Conservation (phyloP, 1,139 yeast species). For the Sugiyamaella sp. region DNA sequence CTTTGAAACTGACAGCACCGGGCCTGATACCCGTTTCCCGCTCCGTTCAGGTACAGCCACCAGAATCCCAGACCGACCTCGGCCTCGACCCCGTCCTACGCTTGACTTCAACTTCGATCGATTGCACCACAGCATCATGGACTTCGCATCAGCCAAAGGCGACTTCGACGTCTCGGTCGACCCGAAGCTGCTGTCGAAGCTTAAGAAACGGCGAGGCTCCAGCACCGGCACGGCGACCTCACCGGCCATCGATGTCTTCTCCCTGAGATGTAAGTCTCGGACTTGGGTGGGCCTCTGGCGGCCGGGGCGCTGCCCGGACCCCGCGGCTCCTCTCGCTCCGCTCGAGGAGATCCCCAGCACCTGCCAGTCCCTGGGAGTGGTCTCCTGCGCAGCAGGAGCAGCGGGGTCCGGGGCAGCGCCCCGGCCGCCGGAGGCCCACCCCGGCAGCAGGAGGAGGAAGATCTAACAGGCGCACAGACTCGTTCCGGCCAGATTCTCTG, state of each 20-base stretch:
- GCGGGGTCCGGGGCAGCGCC: background rate
- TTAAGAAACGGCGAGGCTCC: slow-evolving; percentile 3
- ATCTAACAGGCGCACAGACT: slow-evolving; percentile 28
- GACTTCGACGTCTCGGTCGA: slow-evolving; percentile 18
- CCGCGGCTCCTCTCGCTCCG: slow-evolving; percentile 14
- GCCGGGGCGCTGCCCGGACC: background rate
- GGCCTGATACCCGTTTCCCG: too few species aligned
- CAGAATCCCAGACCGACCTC: too few species aligned
- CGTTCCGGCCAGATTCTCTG: slow-evolving; percentile 38
- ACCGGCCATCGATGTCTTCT: slow-evolving; percentile 20
- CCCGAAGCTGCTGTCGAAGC: slow-evolving; percentile 8
- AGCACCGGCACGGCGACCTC: background rate
- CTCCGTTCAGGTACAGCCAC: too few species aligned
- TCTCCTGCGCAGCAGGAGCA: background rate
- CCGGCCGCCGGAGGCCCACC: background rate
- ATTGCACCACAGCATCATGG: slow-evolving; percentile 14
- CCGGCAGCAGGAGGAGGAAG: background rate
- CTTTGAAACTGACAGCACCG: too few species aligned
- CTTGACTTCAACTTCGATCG: background rate
- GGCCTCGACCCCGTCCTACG: too few species aligned
- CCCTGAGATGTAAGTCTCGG: slow-evolving; percentile 27
- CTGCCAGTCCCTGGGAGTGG: background rate
- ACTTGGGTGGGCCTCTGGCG: slow-evolving; percentile 24
- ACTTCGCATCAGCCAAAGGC: slow-evolving; percentile 9
- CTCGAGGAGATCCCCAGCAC: too few species aligned